Evolutionary conservation across 768 basidiomycete genomes (phyloP), one percentile per base, ranked within the genome.

Genomic region (Strobilomyces dryophilus): DNA sequence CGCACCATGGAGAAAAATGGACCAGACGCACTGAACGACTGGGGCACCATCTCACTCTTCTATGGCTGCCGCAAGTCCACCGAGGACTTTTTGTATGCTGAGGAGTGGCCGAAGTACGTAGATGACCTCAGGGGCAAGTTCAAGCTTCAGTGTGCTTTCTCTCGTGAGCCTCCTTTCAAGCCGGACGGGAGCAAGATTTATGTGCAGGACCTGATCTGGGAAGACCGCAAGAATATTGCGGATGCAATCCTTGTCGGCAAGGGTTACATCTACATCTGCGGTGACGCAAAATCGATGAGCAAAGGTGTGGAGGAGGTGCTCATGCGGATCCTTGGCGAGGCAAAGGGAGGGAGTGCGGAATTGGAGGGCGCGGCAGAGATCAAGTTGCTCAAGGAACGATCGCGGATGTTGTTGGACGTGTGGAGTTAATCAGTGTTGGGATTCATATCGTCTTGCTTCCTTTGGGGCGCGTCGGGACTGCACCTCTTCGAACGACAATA

Each of bases 261-360:
- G 74, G 97, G 92, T n/a, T 95, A 95, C 70, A 80, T 97, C 3
- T 98, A 98, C 71, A 91, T 98, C 57, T 98, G 95, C 62, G 95
- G 95, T 64, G 95, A 98, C 63, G 95, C 94, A 50, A 95, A 92
- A 80, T 82, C 79, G 70, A 99, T 99, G 97, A 86, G 86, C 70
- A 94, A 92, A 70, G 82, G 87, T 40, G 97, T 99, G 20, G 97
- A 99, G 72, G 92, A 95, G 60, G 80, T 84, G 42, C 75, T 99
- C 39, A 85, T 85, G 52, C 77, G 75, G 57, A 87, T 93, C 58
- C 79, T 99, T 18, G 97, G 89, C 11, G 89, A 95, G 69, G 93
- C 92, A 6, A 98, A 97, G 78, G 93, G 92, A 36, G 97, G 95
- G 20, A 83, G 79, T 18, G 85, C 81, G 1, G 88, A 89, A 61